phyloP scores from a whole-genome alignment of 352 stramenopile genomes.

The Phytophthora sansomeana region DNA sequence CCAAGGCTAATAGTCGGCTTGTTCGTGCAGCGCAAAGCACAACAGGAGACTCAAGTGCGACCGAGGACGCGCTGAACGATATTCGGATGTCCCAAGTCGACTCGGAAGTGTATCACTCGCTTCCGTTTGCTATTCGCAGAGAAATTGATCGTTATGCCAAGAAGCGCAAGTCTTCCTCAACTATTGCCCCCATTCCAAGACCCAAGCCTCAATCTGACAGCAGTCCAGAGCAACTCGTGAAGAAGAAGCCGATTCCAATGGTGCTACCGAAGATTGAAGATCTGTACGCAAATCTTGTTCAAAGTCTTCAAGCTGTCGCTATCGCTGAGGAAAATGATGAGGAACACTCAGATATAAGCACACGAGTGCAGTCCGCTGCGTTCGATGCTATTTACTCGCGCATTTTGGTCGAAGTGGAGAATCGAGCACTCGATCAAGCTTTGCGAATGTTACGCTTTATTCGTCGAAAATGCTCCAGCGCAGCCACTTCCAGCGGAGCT shows the following conservation, averaged over 20 bases:
- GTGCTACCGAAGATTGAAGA: conserved; percentile 62
- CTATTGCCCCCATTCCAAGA: conserved; percentile 18
- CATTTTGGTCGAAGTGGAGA: conserved; percentile 78
- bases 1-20: conserved; percentile 29
- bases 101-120: conserved; percentile 72
- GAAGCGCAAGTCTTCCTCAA: conserved; percentile 39
- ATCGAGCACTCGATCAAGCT: conserved; percentile 55
- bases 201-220: conserved; percentile 1
- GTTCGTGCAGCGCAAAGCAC: conserved; percentile 7
- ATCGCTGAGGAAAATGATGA: conserved; percentile 4
- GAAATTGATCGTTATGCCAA: conserved; percentile 79
- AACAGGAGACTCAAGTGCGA: neutral
- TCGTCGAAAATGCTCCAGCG: conserved; percentile 61
- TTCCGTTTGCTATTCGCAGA: conserved; percentile 70
- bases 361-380: conserved; percentile 24
- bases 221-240: conserved; percentile 12
- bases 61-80: conserved; percentile 61
- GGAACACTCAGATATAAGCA: neutral
- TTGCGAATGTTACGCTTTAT: conserved; percentile 79
- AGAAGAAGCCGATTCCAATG: conserved; percentile 9
- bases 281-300: conserved; percentile 48
- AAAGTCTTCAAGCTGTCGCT: conserved; percentile 20
- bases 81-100: conserved; percentile 85
- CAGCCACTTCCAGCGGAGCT: neutral
- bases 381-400: conserved; percentile 84